Evolutionary conservation across 73 alveolate species (phyloP), one percentile per base, ranked within the genome.

Genomic region (Paramecium primaurelia): DNA sequence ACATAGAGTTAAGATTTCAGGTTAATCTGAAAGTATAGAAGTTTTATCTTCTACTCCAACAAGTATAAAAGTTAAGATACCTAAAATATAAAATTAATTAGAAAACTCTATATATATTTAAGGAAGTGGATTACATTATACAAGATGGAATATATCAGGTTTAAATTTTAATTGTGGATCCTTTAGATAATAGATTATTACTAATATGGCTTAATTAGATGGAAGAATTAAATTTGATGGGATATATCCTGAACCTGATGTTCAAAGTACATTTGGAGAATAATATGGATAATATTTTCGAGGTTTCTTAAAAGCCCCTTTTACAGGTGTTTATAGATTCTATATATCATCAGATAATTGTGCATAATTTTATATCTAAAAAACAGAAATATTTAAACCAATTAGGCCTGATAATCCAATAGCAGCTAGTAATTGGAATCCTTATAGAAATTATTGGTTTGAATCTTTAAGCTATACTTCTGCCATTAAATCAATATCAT

Each of bases 401-500:
- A 22, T 18, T 22, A 26, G 64, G 20, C 28, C 91, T 25, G 54
- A 20, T 14, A 44, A 22, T 18, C 25, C 45, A 42, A 10, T 25
- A 18, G 73, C 69, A n/a, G 16, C 36, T 22, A 80, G 34, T n/a
- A 4, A 8, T 16, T 80, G 91, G 91, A 42, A 32, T 42, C 73
- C 69, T 7, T 80, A 44, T 10, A 80, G 73, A 80, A 80, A 80
- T 10, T 80, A 80, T 80, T 80, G 91, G 91, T 80, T 20, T 80
- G 69, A 47, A 38, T 5, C 2, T 9, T 25, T 80, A 44, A 44
- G 47, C 20, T 42, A 80, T 44, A 2, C 69, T 25, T 12, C 47
- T 28, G 22, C 68, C 2, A 12, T 22, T 25, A 80, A 40, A 80
- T 20, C 91, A 44, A 80, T 80, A 20, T 80, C 91, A 18, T 54